Conservation (phyloP, 192 early-diverging fungal species). For the Funneliformis mosseae region DNA sequence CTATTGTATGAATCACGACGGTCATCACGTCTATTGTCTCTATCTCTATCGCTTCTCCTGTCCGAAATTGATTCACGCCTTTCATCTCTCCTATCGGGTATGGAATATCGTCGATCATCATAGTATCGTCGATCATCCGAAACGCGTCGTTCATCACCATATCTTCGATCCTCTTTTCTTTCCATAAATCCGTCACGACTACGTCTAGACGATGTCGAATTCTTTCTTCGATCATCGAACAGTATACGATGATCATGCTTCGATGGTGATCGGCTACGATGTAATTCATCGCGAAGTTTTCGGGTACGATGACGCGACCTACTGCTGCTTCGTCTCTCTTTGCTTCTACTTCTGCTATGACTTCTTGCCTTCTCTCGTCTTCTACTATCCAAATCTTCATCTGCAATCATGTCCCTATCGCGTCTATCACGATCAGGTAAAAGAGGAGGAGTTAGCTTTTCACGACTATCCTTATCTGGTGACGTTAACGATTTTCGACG, state of each 20-base stretch:
- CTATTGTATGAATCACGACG: not conserved
- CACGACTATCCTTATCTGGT: not conserved
- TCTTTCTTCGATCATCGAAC: slow-evolving; percentile 6
- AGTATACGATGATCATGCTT: slow-evolving; percentile 3
- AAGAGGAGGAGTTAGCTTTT: slow-evolving; percentile 13
- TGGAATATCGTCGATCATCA: slow-evolving; percentile 20
- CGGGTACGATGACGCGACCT: slow-evolving; percentile 1
- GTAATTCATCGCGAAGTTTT: not conserved
- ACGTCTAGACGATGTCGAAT: slow-evolving; percentile 2
- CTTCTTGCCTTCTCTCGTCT: slow-evolving; percentile 9
- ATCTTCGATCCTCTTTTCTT: slow-evolving; percentile 14
- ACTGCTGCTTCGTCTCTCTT: slow-evolving; percentile 13
- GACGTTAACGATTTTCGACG: slow-evolving; percentile 23
- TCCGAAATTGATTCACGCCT: slow-evolving; percentile 14
- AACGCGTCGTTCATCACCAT: too few relatives aligned
- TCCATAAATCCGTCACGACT: not conserved
- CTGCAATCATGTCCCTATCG: not conserved
- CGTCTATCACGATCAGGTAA: slow-evolving; percentile 24
- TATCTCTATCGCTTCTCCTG: not conserved
- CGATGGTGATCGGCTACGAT: slow-evolving; percentile 6
- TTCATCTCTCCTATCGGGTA: slow-evolving; percentile 1
- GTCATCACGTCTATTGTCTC: not conserved
- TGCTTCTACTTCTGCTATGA: slow-evolving; percentile 25
- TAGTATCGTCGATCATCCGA: not conserved
- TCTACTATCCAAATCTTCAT: slow-evolving; percentile 12